These are phyloP conservation scores for Scheffersomyces quercinus DNA, from an alignment of 1,139 yeast genomes.

Conservation along the genomic window DNA sequence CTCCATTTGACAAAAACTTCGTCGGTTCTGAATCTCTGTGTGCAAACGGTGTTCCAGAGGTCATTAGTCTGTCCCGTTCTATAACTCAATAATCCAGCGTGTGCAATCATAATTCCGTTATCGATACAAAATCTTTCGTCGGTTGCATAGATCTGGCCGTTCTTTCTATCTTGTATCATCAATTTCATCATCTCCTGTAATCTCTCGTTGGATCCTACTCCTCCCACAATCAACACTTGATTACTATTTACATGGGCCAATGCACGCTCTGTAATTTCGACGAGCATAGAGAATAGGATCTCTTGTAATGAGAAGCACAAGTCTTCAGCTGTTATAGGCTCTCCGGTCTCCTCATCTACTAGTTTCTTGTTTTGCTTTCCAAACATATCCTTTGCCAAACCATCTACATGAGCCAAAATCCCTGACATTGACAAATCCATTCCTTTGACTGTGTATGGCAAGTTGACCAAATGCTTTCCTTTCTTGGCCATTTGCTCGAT, in stretches of 20 bases:
- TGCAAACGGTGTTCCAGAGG: slow-evolving; percentile 75
- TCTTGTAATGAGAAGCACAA: slow-evolving; percentile 92
- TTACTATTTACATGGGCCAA: slow-evolving; percentile 94
- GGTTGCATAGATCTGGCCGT: slow-evolving; percentile 87
- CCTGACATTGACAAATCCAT: slow-evolving; percentile 99
- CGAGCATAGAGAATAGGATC: slow-evolving; percentile 90
- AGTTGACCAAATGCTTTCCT: slow-evolving; percentile 65
- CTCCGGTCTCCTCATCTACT: slow-evolving; percentile 51
- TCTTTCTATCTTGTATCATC: slow-evolving; percentile 83
- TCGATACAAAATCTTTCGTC: slow-evolving; percentile 97
- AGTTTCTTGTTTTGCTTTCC: slow-evolving; percentile 53
- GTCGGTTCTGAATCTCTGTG: slow-evolving; percentile 92
- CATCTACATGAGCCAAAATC: slow-evolving; percentile 80
- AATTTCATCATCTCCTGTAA: slow-evolving; percentile 93
- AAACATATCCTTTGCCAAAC: slow-evolving; percentile 70
- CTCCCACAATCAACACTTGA: slow-evolving; percentile 94
- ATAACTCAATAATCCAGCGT: slow-evolving; percentile 87
- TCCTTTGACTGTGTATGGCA: slow-evolving; percentile 97
- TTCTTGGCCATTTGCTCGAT: slow-evolving; percentile 90
- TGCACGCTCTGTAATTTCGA: slow-evolving; percentile 96
- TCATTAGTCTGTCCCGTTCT: slow-evolving; percentile 74
- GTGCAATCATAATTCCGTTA: slow-evolving; percentile 98
- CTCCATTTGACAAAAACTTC: slow-evolving; percentile 92
- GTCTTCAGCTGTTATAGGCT: slow-evolving; percentile 74
- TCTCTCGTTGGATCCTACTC: slow-evolving; percentile 92